These are phyloP conservation scores for Thielaviopsis musarum DNA, from an alignment of 2,329 filamentous ascomycete genomes.

Conservation along the genomic window DNA sequence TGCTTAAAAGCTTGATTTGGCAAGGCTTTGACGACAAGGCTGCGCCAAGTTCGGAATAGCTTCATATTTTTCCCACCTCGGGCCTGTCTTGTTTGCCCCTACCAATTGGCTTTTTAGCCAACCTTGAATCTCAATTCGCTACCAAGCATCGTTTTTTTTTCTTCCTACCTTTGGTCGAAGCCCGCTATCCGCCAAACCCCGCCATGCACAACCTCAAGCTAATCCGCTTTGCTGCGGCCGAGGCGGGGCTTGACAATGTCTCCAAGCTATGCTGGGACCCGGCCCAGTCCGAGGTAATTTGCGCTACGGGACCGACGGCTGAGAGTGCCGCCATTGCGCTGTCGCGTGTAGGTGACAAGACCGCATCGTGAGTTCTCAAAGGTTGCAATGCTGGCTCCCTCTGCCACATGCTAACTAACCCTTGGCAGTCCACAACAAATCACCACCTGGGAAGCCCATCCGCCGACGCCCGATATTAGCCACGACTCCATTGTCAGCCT, in stretches of 20 bases:
- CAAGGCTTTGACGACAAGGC: background rate
- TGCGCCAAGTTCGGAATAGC: background rate
- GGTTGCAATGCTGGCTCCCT: background rate
- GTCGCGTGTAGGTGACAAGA: conserved; percentile 32
- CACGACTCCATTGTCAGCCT: conserved; percentile 63
- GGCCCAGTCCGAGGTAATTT: conserved; percentile 59
- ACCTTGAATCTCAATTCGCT: background rate
- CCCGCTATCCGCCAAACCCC: background rate
- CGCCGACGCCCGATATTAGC: conserved; percentile 55
- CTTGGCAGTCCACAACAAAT: conserved; percentile 25
- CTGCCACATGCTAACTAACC: conserved; percentile 13
- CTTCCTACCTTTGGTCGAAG: background rate
- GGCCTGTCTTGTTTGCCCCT: background rate
- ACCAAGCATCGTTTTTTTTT: background rate
- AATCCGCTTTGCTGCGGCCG: conserved; percentile 52
- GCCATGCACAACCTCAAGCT: conserved; percentile 79
- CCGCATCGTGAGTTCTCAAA: conserved; percentile 23
- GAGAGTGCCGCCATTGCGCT: conserved; percentile 57
- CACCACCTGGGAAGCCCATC: conserved; percentile 78
- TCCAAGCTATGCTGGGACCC: conserved; percentile 78
- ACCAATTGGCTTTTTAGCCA: background rate
- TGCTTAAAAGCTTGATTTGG: background rate
- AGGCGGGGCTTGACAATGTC: conserved; percentile 35
- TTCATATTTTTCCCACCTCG: background rate
- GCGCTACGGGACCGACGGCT: conserved; percentile 65